Percentiles rank a stretch among this genome's conserved stretches.
phyloP scores from a whole-genome alignment of 1,284 basidiomycete genomes.

The Phellopilus nigrolimitatus region DNA sequence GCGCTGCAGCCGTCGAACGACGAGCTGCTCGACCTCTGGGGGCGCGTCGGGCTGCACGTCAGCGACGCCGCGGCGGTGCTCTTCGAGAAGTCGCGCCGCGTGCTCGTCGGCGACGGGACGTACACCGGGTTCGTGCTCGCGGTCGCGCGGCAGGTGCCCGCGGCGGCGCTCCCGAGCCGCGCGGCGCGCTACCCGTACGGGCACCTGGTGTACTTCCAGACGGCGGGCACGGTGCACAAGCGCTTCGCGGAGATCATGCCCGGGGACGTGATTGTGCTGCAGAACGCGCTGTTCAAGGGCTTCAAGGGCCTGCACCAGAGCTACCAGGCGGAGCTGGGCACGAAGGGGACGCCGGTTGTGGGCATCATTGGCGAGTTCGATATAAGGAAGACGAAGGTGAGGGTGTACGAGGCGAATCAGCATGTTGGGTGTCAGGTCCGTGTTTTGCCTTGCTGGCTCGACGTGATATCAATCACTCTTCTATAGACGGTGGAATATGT shows the following conservation, averaged over 20 bases:
- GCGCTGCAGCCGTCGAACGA: slow-evolving; percentile 37
- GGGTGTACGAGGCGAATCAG: slow-evolving; percentile 76
- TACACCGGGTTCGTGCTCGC: slow-evolving; percentile 72
- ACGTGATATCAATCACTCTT: neutral
- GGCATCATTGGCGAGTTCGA: slow-evolving; percentile 83
- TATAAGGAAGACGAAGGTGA: slow-evolving; percentile 79
- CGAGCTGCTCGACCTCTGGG: slow-evolving; percentile 66
- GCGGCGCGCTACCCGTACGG: slow-evolving; percentile 50
- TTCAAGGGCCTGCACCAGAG: slow-evolving; percentile 80
- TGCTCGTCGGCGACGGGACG: slow-evolving; percentile 78
- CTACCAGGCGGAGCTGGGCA: slow-evolving; percentile 54
- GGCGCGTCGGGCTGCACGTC: slow-evolving; percentile 70
- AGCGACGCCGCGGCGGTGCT: slow-evolving; percentile 64
- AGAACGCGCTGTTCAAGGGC: slow-evolving; percentile 82
- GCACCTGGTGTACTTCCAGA: slow-evolving; percentile 72
- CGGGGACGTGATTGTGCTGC: slow-evolving; percentile 76
- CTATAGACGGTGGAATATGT: slow-evolving; percentile 68
- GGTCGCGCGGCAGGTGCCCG: slow-evolving; percentile 57
- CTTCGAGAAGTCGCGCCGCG: slow-evolving; percentile 69
- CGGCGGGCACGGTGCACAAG: slow-evolving; percentile 59
- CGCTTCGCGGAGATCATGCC: slow-evolving; percentile 77
- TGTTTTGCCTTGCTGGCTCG: slow-evolving; percentile 20
- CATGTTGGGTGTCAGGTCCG: slow-evolving; percentile 57
- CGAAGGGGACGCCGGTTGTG: slow-evolving; percentile 56
- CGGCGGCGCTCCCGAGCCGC: slow-evolving; percentile 36